phyloP scores from a whole-genome alignment of 2,329 filamentous ascomycete genomes.

The Tricladium varicosporioides region DNA sequence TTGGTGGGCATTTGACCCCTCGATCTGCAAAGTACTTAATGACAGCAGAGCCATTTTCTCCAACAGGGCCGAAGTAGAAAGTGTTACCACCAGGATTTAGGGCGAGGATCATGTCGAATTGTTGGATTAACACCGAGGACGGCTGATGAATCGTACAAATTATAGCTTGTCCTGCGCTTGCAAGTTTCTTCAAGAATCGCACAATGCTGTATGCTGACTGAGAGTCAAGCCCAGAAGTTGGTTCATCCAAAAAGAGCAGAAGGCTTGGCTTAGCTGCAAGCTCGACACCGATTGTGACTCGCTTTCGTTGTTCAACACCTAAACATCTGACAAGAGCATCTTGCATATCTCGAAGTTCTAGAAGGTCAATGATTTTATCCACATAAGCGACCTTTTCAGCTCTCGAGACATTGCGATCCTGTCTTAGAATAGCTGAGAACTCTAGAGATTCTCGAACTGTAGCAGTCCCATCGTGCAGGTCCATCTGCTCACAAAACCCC shows the following conservation, averaged over 20 bases:
- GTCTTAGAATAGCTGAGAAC: conserved; percentile 65
- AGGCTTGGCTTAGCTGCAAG: conserved; percentile 67
- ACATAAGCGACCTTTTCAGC: conserved; percentile 66
- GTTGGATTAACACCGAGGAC: conserved; percentile 64
- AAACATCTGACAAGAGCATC: conserved; percentile 57
- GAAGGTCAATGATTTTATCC: conserved; percentile 61
- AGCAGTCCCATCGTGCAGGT: conserved; percentile 66
- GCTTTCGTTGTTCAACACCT: conserved; percentile 53
- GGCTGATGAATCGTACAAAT: conserved; percentile 75
- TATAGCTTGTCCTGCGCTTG: conserved; percentile 66
- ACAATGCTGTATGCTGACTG: conserved; percentile 69
- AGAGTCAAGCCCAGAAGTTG: conserved; percentile 67
- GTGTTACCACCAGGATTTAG: conserved; percentile 65
- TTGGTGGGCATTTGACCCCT: conserved; percentile 63
- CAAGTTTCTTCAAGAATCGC: conserved; percentile 66
- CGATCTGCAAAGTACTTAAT: conserved; percentile 67
- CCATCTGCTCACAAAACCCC: conserved; percentile 71
- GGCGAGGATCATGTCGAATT: conserved; percentile 72
- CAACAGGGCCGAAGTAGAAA: conserved; percentile 72
- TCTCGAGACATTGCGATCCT: conserved; percentile 51
- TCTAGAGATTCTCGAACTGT: conserved; percentile 67
- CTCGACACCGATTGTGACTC: conserved; percentile 72
- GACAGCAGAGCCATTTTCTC: conserved; percentile 62
- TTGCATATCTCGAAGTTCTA: conserved; percentile 64
- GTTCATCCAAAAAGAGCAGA: conserved; percentile 70